A percentile compares a stretch with the other conserved stretches of the same genome.
These are phyloP conservation scores for Bonnemaisonia californica DNA, from an alignment of 31 red algal genomes.

Conservation along the genomic window DNA sequence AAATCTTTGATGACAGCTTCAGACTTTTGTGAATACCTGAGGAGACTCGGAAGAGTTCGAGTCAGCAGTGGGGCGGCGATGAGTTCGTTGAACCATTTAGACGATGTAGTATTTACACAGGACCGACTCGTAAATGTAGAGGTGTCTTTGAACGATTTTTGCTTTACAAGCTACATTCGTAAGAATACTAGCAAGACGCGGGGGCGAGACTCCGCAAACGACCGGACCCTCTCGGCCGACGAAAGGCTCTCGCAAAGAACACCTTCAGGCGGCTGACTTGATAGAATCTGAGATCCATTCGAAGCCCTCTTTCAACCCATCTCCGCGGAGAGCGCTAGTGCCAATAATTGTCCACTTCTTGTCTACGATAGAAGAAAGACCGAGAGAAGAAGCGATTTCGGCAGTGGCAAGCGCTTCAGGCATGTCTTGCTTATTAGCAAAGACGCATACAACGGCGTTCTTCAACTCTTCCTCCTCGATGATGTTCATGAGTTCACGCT, in stretches of 20 bases:
- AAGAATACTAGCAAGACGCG: no score
- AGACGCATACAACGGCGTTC: constrained; percentile 85
- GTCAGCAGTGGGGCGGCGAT: no score
- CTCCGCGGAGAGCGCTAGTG: constrained; percentile 84
- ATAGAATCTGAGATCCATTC: constrained; percentile 89
- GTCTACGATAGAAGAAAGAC: constrained; percentile 81
- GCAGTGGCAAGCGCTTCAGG: constrained; percentile 75
- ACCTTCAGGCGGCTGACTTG: constrained; percentile 45
- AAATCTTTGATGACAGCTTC: no score
- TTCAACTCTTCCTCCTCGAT: constrained; percentile 96
- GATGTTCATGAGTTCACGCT: constrained; percentile 88
- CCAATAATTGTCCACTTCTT: constrained; percentile 99
- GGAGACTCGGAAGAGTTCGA: no score
- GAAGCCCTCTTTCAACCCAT: constrained; percentile 95
- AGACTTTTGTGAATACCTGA: no score
- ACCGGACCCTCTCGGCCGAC: not conserved
- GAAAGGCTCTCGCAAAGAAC: constrained; percentile 4
- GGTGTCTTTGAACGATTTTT: no score
- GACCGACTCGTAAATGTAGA: no score
- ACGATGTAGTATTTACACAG: no score
- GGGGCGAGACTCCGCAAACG: constrained; percentile 7
- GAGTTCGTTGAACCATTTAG: no score
- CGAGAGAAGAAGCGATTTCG: constrained; percentile 82
- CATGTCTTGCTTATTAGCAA: constrained; percentile 99
- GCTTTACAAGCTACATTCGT: no score